A percentile compares a stretch with the other conserved stretches of the same genome.
Evolutionary conservation across 2,329 filamentous ascomycete genomes (phyloP).

Genomic region (Diplocarpon mali): DNA sequence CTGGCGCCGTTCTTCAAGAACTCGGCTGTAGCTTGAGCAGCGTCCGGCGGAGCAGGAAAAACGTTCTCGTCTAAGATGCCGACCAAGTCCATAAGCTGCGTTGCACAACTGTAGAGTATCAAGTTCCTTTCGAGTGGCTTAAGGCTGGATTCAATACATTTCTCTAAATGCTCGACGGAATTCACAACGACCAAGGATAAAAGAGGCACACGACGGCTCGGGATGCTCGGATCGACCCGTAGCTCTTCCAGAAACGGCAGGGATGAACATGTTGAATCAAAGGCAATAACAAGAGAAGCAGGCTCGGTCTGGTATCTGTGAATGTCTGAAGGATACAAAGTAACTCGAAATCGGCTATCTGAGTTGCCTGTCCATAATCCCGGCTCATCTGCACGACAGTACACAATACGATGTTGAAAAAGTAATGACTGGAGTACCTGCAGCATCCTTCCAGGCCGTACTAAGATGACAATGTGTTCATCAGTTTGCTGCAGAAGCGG

Average conservation of each 20-base stretch:
- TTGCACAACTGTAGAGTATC: constrained; percentile 18
- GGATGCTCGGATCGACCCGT: constrained; percentile 7
- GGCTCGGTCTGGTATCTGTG: constrained; percentile 10
- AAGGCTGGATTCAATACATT: constrained; percentile 15
- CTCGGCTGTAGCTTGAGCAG: constrained; percentile 18
- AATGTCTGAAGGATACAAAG: constrained; percentile 19
- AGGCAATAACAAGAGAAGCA: constrained; percentile 18
- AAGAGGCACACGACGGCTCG: constrained; percentile 13
- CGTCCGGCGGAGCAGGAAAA: constrained; percentile 15
- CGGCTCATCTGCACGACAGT: constrained; percentile 21
- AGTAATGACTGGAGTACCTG: constrained; percentile 42
- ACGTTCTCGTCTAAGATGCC: constrained; percentile 13
- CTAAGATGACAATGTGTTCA: constrained; percentile 42
- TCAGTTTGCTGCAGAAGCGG: constrained; percentile 33
- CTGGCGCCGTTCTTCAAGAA: constrained; percentile 12
- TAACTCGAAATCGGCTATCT: constrained; percentile 11
- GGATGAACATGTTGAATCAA: constrained; percentile 12
- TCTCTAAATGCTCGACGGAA: constrained; percentile 26
- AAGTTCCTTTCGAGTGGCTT: constrained; percentile 15
- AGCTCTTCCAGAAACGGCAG: constrained; percentile 10
- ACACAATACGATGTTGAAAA: constrained; percentile 29
- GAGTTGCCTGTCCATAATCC: constrained; percentile 12
- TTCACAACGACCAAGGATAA: constrained; percentile 20
- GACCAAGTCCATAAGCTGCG: constrained; percentile 15
- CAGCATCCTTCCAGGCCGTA: constrained; percentile 37